Evolutionary conservation across 164 flowering plant species (phyloP).

Genomic region (Magnolia officinalis): DNA sequence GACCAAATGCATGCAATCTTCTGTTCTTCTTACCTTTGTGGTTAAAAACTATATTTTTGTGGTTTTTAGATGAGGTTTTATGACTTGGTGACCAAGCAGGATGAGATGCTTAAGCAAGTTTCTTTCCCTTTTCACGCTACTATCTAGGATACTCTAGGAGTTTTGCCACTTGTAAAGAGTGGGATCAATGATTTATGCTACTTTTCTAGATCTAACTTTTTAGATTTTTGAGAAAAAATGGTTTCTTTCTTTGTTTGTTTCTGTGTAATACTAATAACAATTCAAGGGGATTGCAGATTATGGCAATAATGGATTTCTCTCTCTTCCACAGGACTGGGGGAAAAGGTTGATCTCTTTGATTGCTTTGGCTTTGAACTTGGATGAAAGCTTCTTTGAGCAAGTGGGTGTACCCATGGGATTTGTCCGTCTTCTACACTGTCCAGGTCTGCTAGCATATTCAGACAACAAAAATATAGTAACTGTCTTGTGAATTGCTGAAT

Average conservation of each 20-base stretch:
- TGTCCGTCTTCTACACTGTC: too few species aligned
- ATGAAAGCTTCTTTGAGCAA: conserved; percentile 59
- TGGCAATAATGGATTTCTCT: neutral
- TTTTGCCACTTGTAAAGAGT: conserved; percentile 31
- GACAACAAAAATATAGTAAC: too few species aligned
- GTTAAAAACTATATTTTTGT: too few species aligned
- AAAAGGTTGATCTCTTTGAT: conserved; percentile 45
- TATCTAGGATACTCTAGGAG: conserved; percentile 37
- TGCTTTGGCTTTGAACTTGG: conserved; percentile 65
- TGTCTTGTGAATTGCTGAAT: too few species aligned
- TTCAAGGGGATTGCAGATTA: neutral
- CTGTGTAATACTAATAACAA: too few species aligned
- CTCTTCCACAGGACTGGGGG: conserved; percentile 46
- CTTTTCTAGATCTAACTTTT: neutral
- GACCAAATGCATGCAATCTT: too few species aligned
- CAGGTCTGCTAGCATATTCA: too few species aligned
- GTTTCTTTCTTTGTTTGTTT: too few species aligned
- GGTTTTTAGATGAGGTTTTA: too few species aligned
- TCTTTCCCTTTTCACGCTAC: conserved; percentile 19
- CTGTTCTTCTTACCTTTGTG: too few species aligned
- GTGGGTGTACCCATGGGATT: conserved; percentile 41
- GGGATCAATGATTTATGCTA: neutral
- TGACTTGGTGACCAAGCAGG: conserved; percentile 6
- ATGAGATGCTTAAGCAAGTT: conserved; percentile 44
- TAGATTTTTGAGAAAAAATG: too few species aligned